Base-by-base conservation (phyloP, 257 asterid genomes). In the Capsicum pubescens region DNA sequence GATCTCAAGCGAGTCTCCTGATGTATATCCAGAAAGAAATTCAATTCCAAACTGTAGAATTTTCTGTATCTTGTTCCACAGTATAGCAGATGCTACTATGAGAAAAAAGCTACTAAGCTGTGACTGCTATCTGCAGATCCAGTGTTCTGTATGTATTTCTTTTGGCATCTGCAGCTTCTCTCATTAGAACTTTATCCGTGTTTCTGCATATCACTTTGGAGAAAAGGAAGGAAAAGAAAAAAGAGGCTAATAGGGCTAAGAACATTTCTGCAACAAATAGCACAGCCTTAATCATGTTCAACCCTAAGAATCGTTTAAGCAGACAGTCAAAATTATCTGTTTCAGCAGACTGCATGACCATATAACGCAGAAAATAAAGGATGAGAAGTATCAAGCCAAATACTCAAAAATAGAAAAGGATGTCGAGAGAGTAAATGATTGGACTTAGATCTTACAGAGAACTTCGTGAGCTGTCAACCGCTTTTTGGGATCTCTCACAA, bases 401-500 rank as follows among this genome's bases (percentile, higher is more conserved):
- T 21, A 74, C 78, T 44, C 9, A 80, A 26, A 56, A 72, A 35
- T 42, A 44, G 82, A 16, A 58, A 67, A 32, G 56, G 67, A 83
- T n/a, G n/a, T 54, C 17, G 61, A 21, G 80, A 74, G 63, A 68
- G 14, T 58, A 85, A 68, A 82, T 48, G 70, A 52, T 58, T 44
- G 70, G 69, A 83, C 5, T 3, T 58, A 69, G 72, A 79, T 89
- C 91, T 91, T 84, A 92, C 96, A 84, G 74, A 92, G 92, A 86
- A 92, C 97, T 88, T 92, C 92, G 81, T 89, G 92, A n/a, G 93
- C 97, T 66, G 92, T 90, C 58, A 89, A 85, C 79, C 93, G 89
- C 83, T 86, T 90, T 80, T 90, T 92, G 82, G 97, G 92, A 69
- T 92, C 97, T 84, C 92, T 80, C 44, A 87, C 87, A 72, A 92